These are phyloP conservation scores for Xylariaceae sp. DNA, from an alignment of 2,329 filamentous ascomycete species.

Conservation along the genomic window DNA sequence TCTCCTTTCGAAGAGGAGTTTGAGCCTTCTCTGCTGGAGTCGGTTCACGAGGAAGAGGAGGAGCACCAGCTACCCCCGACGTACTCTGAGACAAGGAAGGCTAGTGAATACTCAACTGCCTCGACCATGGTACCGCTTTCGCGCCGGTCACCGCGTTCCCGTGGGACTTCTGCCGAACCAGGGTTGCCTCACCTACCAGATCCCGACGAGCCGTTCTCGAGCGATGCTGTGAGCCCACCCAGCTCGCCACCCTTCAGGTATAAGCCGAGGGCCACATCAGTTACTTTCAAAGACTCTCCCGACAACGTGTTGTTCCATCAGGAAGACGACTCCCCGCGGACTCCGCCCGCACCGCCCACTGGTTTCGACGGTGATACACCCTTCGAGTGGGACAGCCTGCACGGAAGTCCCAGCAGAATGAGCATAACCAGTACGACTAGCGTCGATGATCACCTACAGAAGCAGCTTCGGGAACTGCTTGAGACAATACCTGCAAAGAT, in stretches of 20 bases:
- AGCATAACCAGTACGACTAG: slow-evolving; percentile 33
- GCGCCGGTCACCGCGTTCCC: slow-evolving; percentile 5
- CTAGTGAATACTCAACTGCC: slow-evolving; percentile 28
- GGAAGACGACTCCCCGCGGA: slow-evolving; percentile 36
- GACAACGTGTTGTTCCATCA: slow-evolving; percentile 38
- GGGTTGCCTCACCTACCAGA: slow-evolving; percentile 33
- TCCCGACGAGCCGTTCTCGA: slow-evolving; percentile 28
- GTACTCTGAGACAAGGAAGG: slow-evolving; percentile 19
- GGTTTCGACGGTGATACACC: slow-evolving; percentile 43
- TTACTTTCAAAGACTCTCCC: slow-evolving; percentile 43
- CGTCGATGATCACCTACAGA: slow-evolving; percentile 65
- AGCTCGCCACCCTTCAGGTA: slow-evolving; percentile 43
- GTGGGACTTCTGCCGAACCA: slow-evolving; percentile 42
- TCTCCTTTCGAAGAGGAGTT: slow-evolving; percentile 21
- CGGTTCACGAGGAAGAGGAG: slow-evolving; percentile 30
- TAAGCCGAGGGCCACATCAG: slow-evolving; percentile 34
- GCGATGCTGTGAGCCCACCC: slow-evolving; percentile 40
- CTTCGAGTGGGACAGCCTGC: slow-evolving; percentile 30
- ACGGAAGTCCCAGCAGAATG: slow-evolving; percentile 32
- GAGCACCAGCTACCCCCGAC: slow-evolving; percentile 28
- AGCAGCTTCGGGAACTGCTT: slow-evolving; percentile 74
- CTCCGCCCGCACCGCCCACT: slow-evolving; percentile 40
- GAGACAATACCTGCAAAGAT: slow-evolving; percentile 75
- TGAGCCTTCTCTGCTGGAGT: slow-evolving; percentile 29
- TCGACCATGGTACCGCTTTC: slow-evolving; percentile 36